Percentiles rank a stretch among this genome's conserved stretches.
phyloP scores from a whole-genome alignment of 345 rosid species.

The Moringa oleifera region DNA sequence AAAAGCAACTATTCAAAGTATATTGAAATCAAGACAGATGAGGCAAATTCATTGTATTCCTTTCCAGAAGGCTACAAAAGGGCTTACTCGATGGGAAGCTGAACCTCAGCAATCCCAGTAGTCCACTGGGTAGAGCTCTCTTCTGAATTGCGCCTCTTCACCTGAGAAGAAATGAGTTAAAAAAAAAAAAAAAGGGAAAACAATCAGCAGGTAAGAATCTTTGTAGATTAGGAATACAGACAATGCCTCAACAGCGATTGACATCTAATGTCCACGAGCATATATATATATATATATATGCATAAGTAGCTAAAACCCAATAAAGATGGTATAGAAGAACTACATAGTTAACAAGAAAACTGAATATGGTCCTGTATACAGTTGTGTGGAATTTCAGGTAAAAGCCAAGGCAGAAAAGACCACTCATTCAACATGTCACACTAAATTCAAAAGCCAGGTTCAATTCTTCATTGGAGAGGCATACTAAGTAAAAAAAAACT shows the following conservation, averaged over 20 bases:
- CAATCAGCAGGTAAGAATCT: background rate
- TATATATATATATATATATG: too few relatives aligned
- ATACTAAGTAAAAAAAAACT: background rate
- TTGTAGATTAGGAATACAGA: background rate
- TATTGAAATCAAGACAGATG: background rate
- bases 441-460: too few relatives aligned
- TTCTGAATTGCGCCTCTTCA: constrained; percentile 78
- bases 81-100: constrained; percentile 87
- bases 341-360: background rate
- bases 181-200: background rate
- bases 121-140: constrained; percentile 99
- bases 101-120: constrained; percentile 96
- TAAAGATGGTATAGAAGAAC: too few relatives aligned
- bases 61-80: background rate
- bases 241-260: background rate
- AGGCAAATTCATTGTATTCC: constrained; percentile 5
- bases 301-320: too few relatives aligned
- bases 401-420: too few relatives aligned
- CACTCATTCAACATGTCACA: too few relatives aligned
- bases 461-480: too few relatives aligned
- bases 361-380: background rate
- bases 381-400: too few relatives aligned
- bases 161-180: constrained; percentile 34
- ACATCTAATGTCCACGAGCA: background rate
- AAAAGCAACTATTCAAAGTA: constrained; percentile 2